phyloP scores from a whole-genome alignment of 768 basidiomycete genomes.

The Gloeostereum incarnatum region DNA sequence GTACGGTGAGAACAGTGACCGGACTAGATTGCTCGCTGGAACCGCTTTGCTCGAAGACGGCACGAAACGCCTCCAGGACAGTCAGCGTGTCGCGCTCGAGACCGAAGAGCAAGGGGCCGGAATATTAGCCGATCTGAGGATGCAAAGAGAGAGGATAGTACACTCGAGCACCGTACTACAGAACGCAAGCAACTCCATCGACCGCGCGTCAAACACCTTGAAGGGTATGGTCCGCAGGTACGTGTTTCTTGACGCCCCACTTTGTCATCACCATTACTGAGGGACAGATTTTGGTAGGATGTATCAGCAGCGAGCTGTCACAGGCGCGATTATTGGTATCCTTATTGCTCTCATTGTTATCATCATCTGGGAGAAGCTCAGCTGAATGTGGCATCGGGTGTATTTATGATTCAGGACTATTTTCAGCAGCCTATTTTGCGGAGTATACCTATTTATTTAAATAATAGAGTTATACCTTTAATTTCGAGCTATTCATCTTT shows the following conservation, averaged over 20 bases:
- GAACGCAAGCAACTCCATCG: constrained; percentile 82
- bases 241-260: constrained; percentile 9
- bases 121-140: constrained; percentile 76
- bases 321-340: constrained; percentile 76
- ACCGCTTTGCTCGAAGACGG: constrained; percentile 80
- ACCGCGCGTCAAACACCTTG: constrained; percentile 83
- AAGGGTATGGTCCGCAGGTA: constrained; percentile 96
- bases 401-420: too few species aligned
- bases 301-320: constrained; percentile 92
- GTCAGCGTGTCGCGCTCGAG: constrained; percentile 88
- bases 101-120: constrained; percentile 95
- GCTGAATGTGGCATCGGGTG: constrained; percentile 19
- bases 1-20: constrained; percentile 59
- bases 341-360: constrained; percentile 77
- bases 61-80: constrained; percentile 75
- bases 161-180: constrained; percentile 84
- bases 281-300: constrained; percentile 57
- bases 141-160: constrained; percentile 91
- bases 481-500: too few species aligned
- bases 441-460: too few species aligned
- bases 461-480: too few species aligned
- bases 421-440: too few species aligned
- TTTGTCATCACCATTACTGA: constrained; percentile 11
- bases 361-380: constrained; percentile 73
- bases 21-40: constrained; percentile 72